Evolutionary conservation across 805 yeast genomes (phyloP).

Genomic region (Monosporozyma yasuniensis): DNA sequence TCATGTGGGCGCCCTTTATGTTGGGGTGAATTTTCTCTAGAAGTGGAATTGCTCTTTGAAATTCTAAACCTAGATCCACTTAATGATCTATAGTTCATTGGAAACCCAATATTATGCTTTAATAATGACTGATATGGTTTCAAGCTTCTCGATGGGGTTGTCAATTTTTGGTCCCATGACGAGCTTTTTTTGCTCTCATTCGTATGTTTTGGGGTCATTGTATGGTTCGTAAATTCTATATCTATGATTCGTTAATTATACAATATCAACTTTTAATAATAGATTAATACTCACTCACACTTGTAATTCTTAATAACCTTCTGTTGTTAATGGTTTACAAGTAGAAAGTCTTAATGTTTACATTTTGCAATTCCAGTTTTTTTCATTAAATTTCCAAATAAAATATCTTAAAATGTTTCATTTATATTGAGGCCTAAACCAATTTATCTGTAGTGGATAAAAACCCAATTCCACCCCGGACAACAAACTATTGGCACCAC

Average conservation of each 20-base stretch:
- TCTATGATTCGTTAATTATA: background rate
- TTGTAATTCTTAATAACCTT: too few relatives aligned
- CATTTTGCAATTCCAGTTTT: background rate
- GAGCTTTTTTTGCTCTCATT: background rate
- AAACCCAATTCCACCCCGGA: background rate
- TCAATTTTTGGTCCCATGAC: constrained; percentile 3
- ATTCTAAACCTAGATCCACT: background rate
- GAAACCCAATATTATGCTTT: background rate
- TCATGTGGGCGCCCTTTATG: background rate
- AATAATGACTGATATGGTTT: constrained; percentile 11
- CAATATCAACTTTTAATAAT: background rate
- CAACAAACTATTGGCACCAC: background rate
- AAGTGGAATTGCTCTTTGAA: background rate
- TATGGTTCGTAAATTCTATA: background rate
- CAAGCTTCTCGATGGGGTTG: constrained; percentile 18
- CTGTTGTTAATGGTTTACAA: background rate
- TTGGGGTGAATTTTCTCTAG: background rate
- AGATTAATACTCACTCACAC: too few relatives aligned
- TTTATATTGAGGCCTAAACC: background rate
- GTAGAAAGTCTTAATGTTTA: background rate
- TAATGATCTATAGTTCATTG: background rate
- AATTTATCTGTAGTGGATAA: background rate
- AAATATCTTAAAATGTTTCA: background rate
- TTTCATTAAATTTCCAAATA: background rate
- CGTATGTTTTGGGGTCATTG: background rate